These are phyloP conservation scores for Pseudocercospora macadamiae DNA, from an alignment of 2,329 filamentous ascomycete genomes.

Conservation along the genomic window DNA sequence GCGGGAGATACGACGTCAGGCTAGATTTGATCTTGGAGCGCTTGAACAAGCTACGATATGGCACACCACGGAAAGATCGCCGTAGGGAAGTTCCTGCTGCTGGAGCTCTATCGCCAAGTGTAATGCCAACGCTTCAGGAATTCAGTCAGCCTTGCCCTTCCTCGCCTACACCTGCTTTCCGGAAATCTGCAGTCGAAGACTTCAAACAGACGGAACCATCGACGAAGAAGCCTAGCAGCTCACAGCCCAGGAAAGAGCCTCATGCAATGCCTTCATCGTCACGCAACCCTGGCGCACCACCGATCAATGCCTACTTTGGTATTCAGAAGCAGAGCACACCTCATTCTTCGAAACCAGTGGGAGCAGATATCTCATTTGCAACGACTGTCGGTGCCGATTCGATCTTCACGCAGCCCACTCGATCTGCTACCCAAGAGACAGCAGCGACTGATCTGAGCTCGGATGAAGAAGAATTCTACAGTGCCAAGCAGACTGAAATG, in stretches of 20 bases:
- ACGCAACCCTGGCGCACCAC: no score
- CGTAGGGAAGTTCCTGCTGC: no score
- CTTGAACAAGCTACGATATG: not conserved
- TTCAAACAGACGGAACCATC: not conserved
- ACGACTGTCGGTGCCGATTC: slow-evolving; percentile 19
- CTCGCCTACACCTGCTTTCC: not conserved
- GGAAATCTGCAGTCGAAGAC: not conserved
- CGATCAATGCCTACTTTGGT: slow-evolving; percentile 11
- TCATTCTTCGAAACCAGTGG: not conserved
- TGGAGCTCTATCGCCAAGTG: no score
- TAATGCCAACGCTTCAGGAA: no score
- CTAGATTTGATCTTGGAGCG: not conserved
- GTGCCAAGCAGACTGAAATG: not conserved
- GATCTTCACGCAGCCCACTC: slow-evolving; percentile 11
- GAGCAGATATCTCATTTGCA: not conserved
- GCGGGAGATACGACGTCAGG: not conserved
- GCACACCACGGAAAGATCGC: not conserved
- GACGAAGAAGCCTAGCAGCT: not conserved
- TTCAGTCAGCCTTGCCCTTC: no score
- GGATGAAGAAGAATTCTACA: not conserved
- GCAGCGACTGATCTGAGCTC: slow-evolving; percentile 21
- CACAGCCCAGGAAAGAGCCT: not conserved
- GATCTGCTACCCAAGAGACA: slow-evolving; percentile 15
- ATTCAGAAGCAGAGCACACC: not conserved
- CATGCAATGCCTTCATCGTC: not conserved